These are phyloP conservation scores for Nemania bipapillata DNA, from an alignment of 2,329 filamentous ascomycete species.

Conservation along the genomic window DNA sequence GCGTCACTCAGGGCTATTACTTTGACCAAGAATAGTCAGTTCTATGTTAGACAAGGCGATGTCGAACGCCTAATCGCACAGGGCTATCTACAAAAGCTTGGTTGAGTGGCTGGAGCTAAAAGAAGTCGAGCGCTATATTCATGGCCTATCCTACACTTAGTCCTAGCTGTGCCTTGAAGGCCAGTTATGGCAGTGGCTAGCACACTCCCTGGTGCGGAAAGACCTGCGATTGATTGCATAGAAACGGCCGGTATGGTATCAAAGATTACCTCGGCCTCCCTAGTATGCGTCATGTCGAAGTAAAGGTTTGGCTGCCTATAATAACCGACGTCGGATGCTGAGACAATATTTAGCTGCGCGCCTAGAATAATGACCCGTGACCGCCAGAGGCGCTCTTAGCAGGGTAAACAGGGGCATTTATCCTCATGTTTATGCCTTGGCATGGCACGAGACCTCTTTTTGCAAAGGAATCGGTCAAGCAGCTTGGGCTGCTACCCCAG, in stretches of 20 bases:
- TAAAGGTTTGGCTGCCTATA: background rate
- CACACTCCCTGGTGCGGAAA: background rate
- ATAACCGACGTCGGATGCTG: slow-evolving; percentile 26
- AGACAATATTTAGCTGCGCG: slow-evolving; percentile 14
- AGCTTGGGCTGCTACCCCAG: slow-evolving; percentile 8
- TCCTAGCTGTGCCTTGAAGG: background rate
- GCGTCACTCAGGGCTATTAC: slow-evolving; percentile 78
- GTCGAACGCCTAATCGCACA: slow-evolving; percentile 94
- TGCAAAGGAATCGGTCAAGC: slow-evolving; percentile 21
- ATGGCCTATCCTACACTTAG: background rate
- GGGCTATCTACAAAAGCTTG: slow-evolving; percentile 91
- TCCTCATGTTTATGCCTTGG: background rate
- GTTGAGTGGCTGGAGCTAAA: slow-evolving; percentile 62
- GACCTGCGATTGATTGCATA: background rate
- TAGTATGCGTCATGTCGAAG: background rate
- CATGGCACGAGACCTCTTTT: background rate
- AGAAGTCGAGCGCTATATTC: background rate
- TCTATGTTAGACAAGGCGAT: slow-evolving; percentile 94
- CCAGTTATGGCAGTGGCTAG: background rate
- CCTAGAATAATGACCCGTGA: slow-evolving; percentile 4
- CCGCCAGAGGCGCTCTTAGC: slow-evolving; percentile 6
- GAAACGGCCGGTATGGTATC: background rate
- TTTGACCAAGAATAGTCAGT: slow-evolving; percentile 96
- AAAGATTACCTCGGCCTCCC: background rate
- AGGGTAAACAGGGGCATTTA: background rate